Evolutionary conservation across 2,329 filamentous ascomycete species (phyloP).

Genomic region (Arthroderma sp.): DNA sequence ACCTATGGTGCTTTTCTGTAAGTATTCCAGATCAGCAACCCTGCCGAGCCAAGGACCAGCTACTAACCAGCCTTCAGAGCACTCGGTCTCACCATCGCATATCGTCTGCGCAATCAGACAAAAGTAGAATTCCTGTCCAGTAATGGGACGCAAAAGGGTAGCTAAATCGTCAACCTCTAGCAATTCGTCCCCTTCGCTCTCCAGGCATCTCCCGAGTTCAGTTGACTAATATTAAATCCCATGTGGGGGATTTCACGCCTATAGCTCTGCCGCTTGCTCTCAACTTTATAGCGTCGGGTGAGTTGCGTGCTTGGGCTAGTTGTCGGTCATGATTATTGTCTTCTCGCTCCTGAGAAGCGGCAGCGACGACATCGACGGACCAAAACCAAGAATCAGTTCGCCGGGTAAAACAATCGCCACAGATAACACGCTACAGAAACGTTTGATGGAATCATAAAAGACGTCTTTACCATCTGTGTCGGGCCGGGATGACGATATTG

Average conservation of each 20-base stretch:
- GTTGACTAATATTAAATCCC: too few relatives aligned
- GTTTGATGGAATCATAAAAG: too few relatives aligned
- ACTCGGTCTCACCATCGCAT: constrained; percentile 47
- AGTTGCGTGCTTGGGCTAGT: constrained; percentile 41
- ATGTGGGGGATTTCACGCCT: neutral
- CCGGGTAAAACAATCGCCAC: too few relatives aligned
- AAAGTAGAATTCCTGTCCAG: constrained; percentile 60
- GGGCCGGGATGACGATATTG: too few relatives aligned
- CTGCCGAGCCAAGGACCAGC: neutral
- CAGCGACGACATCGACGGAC: constrained; percentile 28
- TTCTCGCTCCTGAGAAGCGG: constrained; percentile 40
- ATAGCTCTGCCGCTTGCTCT: constrained; percentile 66
- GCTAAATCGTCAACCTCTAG: constrained; percentile 13
- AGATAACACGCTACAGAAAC: too few relatives aligned
- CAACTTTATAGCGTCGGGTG: constrained; percentile 86
- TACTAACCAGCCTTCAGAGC: constrained; percentile 34
- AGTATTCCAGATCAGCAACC: constrained; percentile 14
- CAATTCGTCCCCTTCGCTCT: neutral
- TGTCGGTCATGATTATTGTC: constrained; percentile 17
- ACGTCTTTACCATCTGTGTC: too few relatives aligned
- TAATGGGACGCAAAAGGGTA: constrained; percentile 73
- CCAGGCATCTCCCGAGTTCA: constrained; percentile 11
- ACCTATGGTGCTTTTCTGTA: constrained; percentile 70
- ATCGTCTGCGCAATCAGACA: constrained; percentile 46
- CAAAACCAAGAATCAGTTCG: too few relatives aligned